Evolutionary conservation across 2,329 filamentous ascomycete genomes (phyloP), one percentile per base, ranked within the genome.

Genomic region (Fusarium chlamydosporum): DNA sequence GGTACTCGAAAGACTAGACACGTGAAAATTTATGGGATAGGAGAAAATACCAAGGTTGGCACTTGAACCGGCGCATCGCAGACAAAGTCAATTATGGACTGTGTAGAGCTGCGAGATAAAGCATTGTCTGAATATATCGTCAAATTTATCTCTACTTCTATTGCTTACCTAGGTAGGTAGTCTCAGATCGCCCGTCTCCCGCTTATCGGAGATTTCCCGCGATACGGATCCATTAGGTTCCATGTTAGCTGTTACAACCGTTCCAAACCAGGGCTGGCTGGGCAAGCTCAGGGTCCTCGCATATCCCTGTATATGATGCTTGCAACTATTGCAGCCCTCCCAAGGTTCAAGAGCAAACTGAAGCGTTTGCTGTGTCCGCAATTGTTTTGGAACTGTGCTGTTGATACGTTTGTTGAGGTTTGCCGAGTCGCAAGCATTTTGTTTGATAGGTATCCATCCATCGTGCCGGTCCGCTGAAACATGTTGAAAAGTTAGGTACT

Each of bases 121-220:
- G 41, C n/a, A 12, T 18, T 58, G 42, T 20, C 33, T 53, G 20
- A 33, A 11, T 37, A 3, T 27, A 34, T 46, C 13, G 16, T n/a
- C 5, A n/a, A 16, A 37, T 37, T 41, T 23, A 41, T 43, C 52
- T 42, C 26, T 63, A 26, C 10, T 34, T 23, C 23, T 6, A 23
- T 23, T 23, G 23, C 23, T 6, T 23, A 18, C 11, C 20, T 18
- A 33, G 45, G 16, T 35, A 43, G 13, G n/a, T 20, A 48, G 35
- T 57, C 13, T 37, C 60, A 60, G 61, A 65, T 65, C 61, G 40
- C 20, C 38, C 52, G 13, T 47, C 37, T 58, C 58, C 71, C 71
- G 65, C 71, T 74, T 72, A 74, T 73, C 71, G 71, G 71, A 64
- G 67, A 74, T 73, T 74, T 73, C 59, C 71, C 72, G 40, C 31